A percentile compares a stretch with the other conserved stretches of the same genome.
Evolutionary conservation across 306 rosid species (phyloP).

Genomic region (Vachellia pachyceras): DNA sequence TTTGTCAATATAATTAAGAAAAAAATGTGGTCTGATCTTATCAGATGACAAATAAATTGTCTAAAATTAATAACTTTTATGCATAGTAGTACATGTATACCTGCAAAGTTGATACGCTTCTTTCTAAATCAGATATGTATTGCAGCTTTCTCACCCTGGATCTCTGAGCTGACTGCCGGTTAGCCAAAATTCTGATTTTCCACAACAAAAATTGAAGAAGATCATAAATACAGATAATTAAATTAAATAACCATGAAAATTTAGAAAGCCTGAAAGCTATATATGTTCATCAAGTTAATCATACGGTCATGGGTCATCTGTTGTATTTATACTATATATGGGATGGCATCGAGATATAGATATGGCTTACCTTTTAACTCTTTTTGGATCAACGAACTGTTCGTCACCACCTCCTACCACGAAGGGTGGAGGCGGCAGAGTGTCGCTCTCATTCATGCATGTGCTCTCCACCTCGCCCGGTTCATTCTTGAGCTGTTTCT

Average conservation of each 20-base stretch:
- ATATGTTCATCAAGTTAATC: not conserved
- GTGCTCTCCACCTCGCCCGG: constrained; percentile 71
- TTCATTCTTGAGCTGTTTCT: constrained; percentile 58
- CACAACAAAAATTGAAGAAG: not conserved
- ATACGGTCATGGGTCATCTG: constrained; percentile 43
- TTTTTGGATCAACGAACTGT: constrained; percentile 69
- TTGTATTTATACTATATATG: not conserved
- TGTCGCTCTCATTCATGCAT: constrained; percentile 54
- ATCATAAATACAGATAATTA: not conserved
- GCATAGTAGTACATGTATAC: constrained; percentile 42
- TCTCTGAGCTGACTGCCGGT: constrained; percentile 77
- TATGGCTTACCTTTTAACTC: constrained; percentile 89
- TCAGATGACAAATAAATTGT: not conserved
- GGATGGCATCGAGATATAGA: not conserved
- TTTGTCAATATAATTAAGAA: not conserved
- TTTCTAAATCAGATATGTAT: constrained; percentile 70
- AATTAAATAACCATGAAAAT: not conserved
- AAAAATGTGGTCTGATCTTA: not conserved
- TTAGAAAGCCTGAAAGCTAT: not conserved
- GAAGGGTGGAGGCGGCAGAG: constrained; percentile 25
- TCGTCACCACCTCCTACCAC: constrained; percentile 42
- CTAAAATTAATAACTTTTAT: not conserved
- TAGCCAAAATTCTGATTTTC: constrained; percentile 62
- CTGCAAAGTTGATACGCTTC: constrained; percentile 72
- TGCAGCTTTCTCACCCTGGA: constrained; percentile 75